Evolutionary conservation across 257 asterid species (phyloP), one percentile per base, ranked within the genome.

Genomic region (Plectranthus barbatus): DNA sequence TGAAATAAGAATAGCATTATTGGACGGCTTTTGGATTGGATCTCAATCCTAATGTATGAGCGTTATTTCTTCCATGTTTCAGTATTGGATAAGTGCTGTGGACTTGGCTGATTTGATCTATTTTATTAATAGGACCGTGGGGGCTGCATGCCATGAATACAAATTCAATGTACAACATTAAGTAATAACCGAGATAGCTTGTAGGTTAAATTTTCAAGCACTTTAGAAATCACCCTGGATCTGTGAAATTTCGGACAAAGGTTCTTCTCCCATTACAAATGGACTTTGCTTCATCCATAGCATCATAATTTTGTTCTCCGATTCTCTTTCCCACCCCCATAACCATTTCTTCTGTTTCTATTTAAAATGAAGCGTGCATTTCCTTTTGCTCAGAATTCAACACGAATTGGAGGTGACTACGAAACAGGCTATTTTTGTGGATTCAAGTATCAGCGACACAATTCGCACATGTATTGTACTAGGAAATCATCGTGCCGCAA

Each of bases 371-470:
- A 47, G 19, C 21, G 3, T 23, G 55, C 42, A 64, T 58, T 24
- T 54, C 37, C 34, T 31, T 34, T 77, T 56, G 60, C 65, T 68
- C 84, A 93, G 99, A 74, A 77, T 84, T 50, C 99, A 93, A 69
- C 97, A 90, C 57, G 95, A 87, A 47, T 72, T 90, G 52, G 95
- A 90, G 81, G 83, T 78, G 68, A 67, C 87, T 7, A 85, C 97
- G 51, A 93, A 93, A 74, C 97, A 90, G 77, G 86, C 95, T 41
- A 87, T 93, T 57, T 92, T 90, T 60, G 88, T 90, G 76, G 99
- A 90, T 78, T 90, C 99, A 58, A 93, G 99, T 77, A 78, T 93
- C 69, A 90, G 92, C 52, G 97, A 93, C 81, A 93, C 97, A 31
- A 93, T 93, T 61, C 95, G 99, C 21, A 85, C 99, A 57, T 92